A percentile compares a stretch with the other conserved stretches of the same genome.
These are phyloP conservation scores for Helenozyma rhizophorensis DNA, from an alignment of 805 yeast genomes.

Conservation along the genomic window DNA sequence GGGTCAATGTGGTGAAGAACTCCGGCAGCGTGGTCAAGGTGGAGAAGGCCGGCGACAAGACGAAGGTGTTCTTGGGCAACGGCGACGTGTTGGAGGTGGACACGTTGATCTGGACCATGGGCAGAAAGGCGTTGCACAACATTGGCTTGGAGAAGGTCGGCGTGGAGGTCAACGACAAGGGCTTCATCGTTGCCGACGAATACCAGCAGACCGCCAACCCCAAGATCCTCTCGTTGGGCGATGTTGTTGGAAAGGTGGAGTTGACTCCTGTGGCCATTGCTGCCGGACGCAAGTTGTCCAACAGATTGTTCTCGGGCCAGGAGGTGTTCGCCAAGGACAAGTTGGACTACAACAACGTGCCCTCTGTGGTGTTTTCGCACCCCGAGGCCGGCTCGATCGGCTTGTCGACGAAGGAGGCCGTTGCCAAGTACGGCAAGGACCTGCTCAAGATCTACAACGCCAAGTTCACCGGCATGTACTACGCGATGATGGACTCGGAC, in stretches of 20 bases:
- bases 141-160: conserved; percentile 77
- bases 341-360: conserved; percentile 81
- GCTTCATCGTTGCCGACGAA: conserved; percentile 71
- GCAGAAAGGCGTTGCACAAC: conserved; percentile 74
- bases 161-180: conserved; percentile 58
- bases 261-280: conserved; percentile 98
- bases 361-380: conserved; percentile 96
- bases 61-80: conserved; percentile 35
- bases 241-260: conserved; percentile 88
- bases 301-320: conserved; percentile 82
- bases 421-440: conserved; percentile 71
- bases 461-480: conserved; percentile 87
- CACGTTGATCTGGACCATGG: conserved; percentile 87
- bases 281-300: conserved; percentile 90
- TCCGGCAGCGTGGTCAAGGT: conserved; percentile 41
- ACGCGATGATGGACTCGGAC: conserved; percentile 66
- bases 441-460: conserved; percentile 79
- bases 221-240: conserved; percentile 84
- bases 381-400: conserved; percentile 98
- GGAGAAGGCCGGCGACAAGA: conserved; percentile 32
- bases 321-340: conserved; percentile 64
- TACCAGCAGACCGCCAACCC: conserved; percentile 75
- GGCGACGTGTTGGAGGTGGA: conserved; percentile 55
- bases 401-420: conserved; percentile 73
- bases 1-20: conserved; percentile 74